Evolutionary conservation across 108 stramenopile genomes (phyloP), one percentile per base, ranked within the genome.

Genomic region (Bacterosira constricta): DNA sequence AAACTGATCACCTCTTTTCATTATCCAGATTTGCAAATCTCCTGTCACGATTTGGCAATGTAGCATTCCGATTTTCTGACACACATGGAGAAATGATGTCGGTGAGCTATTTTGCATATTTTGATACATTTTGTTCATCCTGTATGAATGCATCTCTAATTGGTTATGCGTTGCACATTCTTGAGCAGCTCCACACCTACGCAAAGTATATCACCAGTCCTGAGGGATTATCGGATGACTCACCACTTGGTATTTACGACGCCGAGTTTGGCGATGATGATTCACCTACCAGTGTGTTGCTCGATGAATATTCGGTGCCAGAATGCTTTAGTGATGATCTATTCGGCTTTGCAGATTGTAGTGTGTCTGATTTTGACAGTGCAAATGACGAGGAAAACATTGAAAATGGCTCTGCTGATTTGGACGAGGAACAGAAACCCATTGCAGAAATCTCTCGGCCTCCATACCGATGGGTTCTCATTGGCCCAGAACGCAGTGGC

Each of bases 381-480:
- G 35, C 26, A 4, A 36, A 0, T 2, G 44, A 65, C 1, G 39
- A 9, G 7, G 50, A 59, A 56, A 56, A 69, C 30, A 82, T 73
- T 18, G 56, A 39, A 15, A 66, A 63, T 20, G 18, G 0, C 25
- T 37, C 50, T 3, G n/a, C 23, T 20, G 26, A 78, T 11, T 56
- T 73, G n/a, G 53, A 53, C 12, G 36, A 50, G 18, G 66, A 49
- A 30, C 20, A 41, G 6, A 51, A 10, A 51, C 62, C 17, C 25
- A 9, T 39, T 6, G 27, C 36, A 6, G n/a, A n/a, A n/a, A n/a
- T n/a, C n/a, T n/a, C n/a, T n/a, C 79, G 86, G 30, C 94, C 94
- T 32, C 94, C 94, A 13, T 95, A 85, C 64, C 83, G 90, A 37
- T 94, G 93, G 93, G 80, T 95, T 10, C 63, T 95, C 35, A 90